phyloP scores from a whole-genome alignment of 345 rosid species.

The Erodium maritimum region DNA sequence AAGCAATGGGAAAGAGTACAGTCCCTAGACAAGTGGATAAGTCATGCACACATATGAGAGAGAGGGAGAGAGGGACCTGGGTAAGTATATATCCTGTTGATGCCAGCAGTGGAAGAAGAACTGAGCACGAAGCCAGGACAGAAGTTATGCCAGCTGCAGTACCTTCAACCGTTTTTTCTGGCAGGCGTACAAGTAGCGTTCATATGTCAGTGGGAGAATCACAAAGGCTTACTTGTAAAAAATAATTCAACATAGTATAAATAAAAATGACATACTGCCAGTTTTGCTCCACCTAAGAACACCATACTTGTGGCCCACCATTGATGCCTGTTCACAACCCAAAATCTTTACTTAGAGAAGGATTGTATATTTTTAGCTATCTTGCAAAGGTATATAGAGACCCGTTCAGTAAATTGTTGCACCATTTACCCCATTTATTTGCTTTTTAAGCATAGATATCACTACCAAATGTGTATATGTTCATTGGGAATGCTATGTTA shows the following conservation, averaged over 20 bases:
- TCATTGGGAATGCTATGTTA: background rate
- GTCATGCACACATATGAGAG: background rate
- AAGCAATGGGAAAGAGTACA: background rate
- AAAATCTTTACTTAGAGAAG: background rate
- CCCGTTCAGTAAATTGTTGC: background rate
- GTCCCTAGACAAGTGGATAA: background rate
- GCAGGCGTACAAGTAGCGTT: constrained; percentile 8
- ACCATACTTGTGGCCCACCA: constrained; percentile 95
- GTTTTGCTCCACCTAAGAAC: constrained; percentile 90
- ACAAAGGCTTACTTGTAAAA: background rate
- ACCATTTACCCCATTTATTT: background rate
- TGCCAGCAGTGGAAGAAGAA: constrained; percentile 72
- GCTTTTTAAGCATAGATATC: background rate
- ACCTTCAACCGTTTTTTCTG: constrained; percentile 96
- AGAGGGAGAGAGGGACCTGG: constrained; percentile 34
- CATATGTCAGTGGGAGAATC: constrained; percentile 10
- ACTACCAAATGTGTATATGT: background rate
- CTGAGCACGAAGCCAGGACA: constrained; percentile 63
- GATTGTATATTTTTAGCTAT: background rate
- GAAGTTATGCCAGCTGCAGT: constrained; percentile 95
- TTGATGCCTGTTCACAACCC: constrained; percentile 55
- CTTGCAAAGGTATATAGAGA: background rate
- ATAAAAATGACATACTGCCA: constrained; percentile 40
- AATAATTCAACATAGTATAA: too few species aligned
- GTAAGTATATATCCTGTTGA: constrained; percentile 68